phyloP scores from a whole-genome alignment of 2,329 filamentous ascomycete genomes.

The Diaporthe vaccinii region DNA sequence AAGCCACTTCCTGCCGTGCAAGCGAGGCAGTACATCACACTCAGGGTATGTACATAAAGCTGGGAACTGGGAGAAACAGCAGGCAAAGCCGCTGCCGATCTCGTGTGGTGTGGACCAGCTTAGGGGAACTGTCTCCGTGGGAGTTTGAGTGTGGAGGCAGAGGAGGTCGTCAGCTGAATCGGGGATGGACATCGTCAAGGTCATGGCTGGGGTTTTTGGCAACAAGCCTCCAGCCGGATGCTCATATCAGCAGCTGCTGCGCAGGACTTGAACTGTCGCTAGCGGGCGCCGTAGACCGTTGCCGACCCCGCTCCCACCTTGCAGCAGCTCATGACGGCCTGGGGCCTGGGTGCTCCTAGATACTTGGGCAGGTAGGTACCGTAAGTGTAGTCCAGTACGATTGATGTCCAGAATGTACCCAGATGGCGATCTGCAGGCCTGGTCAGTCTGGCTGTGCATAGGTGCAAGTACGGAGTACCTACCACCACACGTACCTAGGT shows the following conservation, averaged over 20 bases:
- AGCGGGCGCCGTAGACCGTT: not conserved
- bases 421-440: not conserved
- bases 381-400: not conserved
- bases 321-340: not conserved
- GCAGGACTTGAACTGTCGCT: not conserved
- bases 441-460: not conserved
- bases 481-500: not conserved
- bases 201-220: not conserved
- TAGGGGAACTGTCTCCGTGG: not conserved
- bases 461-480: not conserved
- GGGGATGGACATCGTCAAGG: constrained; percentile 5
- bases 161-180: not conserved
- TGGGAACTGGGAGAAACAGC: not conserved
- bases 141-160: not conserved
- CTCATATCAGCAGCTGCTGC: not conserved
- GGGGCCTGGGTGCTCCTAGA: not conserved
- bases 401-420: not conserved
- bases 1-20: constrained; percentile 1
- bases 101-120: not conserved
- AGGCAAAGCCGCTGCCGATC: not conserved
- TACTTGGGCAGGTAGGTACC: not conserved
- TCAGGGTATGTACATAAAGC: not conserved
- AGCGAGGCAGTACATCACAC: not conserved
- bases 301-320: not conserved
- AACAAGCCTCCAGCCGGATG: not conserved